These are phyloP conservation scores for Larix kaempferi DNA, from an alignment of 75 land plant genomes.

Conservation along the genomic window DNA sequence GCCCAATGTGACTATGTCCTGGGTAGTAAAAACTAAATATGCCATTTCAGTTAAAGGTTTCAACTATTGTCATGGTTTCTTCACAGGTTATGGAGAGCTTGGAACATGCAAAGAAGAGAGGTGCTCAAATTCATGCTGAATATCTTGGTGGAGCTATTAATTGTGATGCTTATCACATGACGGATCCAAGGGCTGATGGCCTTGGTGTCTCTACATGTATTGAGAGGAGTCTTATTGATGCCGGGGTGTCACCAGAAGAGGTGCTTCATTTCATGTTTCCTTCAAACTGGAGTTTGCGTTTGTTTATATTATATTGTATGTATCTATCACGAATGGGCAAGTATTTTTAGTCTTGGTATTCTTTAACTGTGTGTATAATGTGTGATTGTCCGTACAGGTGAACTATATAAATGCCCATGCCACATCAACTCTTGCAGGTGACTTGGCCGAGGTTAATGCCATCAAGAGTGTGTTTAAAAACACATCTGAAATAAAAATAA, in stretches of 20 bases:
- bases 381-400: slow-evolving; percentile 44
- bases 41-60: not conserved
- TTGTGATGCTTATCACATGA: slow-evolving; percentile 95
- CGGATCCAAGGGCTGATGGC: slow-evolving; percentile 89
- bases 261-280: slow-evolving; percentile 23
- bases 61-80: not conserved
- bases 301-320: slow-evolving; percentile 9
- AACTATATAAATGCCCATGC: slow-evolving; percentile 98
- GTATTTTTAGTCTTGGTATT: not conserved
- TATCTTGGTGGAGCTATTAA: slow-evolving; percentile 86
- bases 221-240: slow-evolving; percentile 67
- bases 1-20: not conserved
- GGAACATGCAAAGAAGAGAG: slow-evolving; percentile 92
- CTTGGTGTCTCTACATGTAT: slow-evolving; percentile 86
- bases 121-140: slow-evolving; percentile 80
- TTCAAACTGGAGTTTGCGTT: not conserved
- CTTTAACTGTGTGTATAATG: not conserved
- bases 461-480: slow-evolving; percentile 81
- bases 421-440: slow-evolving; percentile 89
- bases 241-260: slow-evolving; percentile 88
- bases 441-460: slow-evolving; percentile 88
- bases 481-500: slow-evolving; percentile 76
- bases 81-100: slow-evolving; percentile 83
- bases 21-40: not conserved
- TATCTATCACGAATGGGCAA: not conserved